Conservation (phyloP, 352 stramenopile genomes). For the Phytophthora tentaculata region DNA sequence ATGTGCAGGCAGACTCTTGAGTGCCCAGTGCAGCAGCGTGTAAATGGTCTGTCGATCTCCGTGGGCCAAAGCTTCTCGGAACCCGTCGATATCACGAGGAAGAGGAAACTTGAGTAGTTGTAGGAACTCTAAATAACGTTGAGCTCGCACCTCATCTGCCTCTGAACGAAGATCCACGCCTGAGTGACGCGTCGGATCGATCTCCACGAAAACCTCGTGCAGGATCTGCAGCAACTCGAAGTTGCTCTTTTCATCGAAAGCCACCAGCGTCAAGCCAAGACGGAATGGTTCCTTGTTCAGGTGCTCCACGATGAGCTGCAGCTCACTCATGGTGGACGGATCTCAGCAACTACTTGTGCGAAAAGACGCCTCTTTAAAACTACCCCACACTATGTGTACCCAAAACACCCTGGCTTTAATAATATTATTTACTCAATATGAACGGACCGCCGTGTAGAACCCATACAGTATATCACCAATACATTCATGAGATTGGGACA, state of each 20-base stretch:
- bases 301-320: slow-evolving; percentile 93
- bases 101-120: slow-evolving; percentile 94
- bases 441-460: no score
- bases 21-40: slow-evolving; percentile 92
- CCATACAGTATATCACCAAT: no score
- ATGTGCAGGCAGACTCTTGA: slow-evolving; percentile 87
- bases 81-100: slow-evolving; percentile 71
- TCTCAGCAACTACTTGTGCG: no score
- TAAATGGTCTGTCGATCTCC: slow-evolving; percentile 92
- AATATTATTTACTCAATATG: no score
- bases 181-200: slow-evolving; percentile 83
- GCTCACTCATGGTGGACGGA: slow-evolving; percentile 91
- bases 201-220: slow-evolving; percentile 92
- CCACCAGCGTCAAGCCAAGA: slow-evolving; percentile 88
- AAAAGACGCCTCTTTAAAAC: no score
- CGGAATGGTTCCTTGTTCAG: slow-evolving; percentile 94
- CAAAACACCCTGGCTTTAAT: no score
- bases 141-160: slow-evolving; percentile 73
- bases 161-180: slow-evolving; percentile 87
- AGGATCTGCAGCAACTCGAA: slow-evolving; percentile 94
- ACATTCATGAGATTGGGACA: no score
- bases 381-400: no score
- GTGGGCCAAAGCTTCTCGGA: slow-evolving; percentile 76
- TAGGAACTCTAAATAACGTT: slow-evolving; percentile 92
- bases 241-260: slow-evolving; percentile 95